Percentiles rank a stretch among this genome's conserved stretches.
These are phyloP conservation scores for Tetracladium marchalianum DNA, from an alignment of 495 filamentous ascomycete genomes.

Conservation along the genomic window DNA sequence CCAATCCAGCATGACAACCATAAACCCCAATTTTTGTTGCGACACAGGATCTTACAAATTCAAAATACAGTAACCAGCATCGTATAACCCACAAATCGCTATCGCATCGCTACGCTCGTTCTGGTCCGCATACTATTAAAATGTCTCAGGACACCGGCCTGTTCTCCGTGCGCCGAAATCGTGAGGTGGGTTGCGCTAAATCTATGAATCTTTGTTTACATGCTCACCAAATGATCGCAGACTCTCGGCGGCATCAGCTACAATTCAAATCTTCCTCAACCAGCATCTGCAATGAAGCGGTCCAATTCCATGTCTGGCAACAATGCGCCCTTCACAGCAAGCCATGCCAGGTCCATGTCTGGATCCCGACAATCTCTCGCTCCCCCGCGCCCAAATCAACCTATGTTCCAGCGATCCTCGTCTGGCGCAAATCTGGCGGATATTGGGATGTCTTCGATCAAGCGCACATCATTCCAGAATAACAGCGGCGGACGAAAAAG, in stretches of 20 bases:
- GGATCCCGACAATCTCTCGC: slow-evolving; percentile 81
- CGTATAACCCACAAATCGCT: neutral
- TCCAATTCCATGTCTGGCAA: slow-evolving; percentile 71
- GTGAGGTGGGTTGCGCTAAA: slow-evolving; percentile 43
- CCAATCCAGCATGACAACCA: slow-evolving; percentile 4
- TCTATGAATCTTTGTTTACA: neutral
- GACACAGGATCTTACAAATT: neutral
- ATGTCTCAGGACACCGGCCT: slow-evolving; percentile 67
- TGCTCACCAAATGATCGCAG: slow-evolving; percentile 29
- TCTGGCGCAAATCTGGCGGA: slow-evolving; percentile 67
- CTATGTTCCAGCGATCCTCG: slow-evolving; percentile 74
- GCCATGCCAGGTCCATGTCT: slow-evolving; percentile 67
- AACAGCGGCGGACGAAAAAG: slow-evolving; percentile 52
- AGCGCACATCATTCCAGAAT: slow-evolving; percentile 70
- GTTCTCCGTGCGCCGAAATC: slow-evolving; percentile 57
- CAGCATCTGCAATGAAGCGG: slow-evolving; percentile 89
- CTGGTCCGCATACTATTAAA: neutral
- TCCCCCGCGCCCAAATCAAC: slow-evolving; percentile 67
- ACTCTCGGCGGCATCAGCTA: slow-evolving; percentile 62
- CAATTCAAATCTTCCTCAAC: slow-evolving; percentile 63
- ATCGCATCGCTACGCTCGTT: neutral
- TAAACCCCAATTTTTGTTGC: neutral
- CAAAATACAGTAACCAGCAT: neutral
- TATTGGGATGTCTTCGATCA: slow-evolving; percentile 72
- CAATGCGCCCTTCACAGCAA: slow-evolving; percentile 52